phyloP scores from a whole-genome alignment of 257 asterid genomes.

The Ballota nigra region DNA sequence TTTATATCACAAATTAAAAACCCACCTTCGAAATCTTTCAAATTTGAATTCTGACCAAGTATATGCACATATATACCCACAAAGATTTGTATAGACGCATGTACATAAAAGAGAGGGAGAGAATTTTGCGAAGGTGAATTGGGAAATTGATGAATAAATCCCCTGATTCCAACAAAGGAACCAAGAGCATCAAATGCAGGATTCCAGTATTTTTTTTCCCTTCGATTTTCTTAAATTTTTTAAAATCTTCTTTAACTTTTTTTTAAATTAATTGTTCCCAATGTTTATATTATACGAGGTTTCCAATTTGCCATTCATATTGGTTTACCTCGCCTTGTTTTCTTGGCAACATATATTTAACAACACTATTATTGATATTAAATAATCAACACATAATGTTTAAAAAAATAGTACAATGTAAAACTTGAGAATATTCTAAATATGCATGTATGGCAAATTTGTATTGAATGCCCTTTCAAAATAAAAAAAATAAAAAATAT shows the following conservation, averaged over 20 bases:
- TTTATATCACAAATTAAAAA: conserved; percentile 4
- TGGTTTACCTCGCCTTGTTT: conserved; percentile 18
- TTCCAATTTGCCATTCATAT: conserved; percentile 9
- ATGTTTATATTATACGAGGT: conserved; percentile 32
- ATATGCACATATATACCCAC: conserved; percentile 14
- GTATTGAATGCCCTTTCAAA: no score
- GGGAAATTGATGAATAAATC: conserved; percentile 19
- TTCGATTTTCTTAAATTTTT: conserved; percentile 23
- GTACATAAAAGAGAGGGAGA: neutral
- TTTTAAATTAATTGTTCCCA: conserved; percentile 32
- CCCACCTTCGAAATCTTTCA: conserved; percentile 28
- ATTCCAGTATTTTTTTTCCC: conserved; percentile 10
- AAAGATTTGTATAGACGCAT: conserved; percentile 13
- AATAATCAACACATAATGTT: no score
- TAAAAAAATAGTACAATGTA: no score
- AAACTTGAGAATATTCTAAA: no score
- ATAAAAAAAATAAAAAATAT: no score
- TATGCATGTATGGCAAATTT: no score
- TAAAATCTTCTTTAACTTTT: no score
- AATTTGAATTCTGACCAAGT: conserved; percentile 20
- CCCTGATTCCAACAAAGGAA: conserved; percentile 79
- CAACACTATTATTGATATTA: no score
- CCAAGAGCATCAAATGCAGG: conserved; percentile 64
- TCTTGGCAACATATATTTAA: neutral
- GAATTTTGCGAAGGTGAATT: conserved; percentile 37